Conservation (phyloP, 139 green algal species). For the Coccomyxa sp. region DNA sequence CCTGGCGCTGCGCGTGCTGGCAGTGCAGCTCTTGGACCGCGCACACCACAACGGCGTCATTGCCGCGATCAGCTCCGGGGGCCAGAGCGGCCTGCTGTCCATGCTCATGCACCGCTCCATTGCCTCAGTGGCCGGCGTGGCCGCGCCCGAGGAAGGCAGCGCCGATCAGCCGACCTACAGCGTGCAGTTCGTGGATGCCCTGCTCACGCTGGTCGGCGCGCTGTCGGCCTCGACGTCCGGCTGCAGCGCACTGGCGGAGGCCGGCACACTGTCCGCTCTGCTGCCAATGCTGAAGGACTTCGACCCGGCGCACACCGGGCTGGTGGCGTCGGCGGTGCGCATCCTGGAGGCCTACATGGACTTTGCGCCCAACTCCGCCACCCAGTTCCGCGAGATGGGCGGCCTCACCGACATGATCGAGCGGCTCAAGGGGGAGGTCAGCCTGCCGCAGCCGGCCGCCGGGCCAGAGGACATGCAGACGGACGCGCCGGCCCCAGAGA, state of each 20-base stretch:
- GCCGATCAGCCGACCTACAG: constrained; percentile 9
- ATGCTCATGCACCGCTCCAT: constrained; percentile 67
- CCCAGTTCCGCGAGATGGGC: constrained; percentile 79
- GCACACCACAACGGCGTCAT: constrained; percentile 60
- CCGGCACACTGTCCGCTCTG: constrained; percentile 76
- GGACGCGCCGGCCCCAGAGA: not conserved
- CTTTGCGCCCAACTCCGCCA: constrained; percentile 51
- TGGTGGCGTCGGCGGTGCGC: constrained; percentile 57
- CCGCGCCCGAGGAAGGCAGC: not conserved
- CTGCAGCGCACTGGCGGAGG: constrained; percentile 70
- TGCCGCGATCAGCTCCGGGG: constrained; percentile 58
- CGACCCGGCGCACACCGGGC: constrained; percentile 47
- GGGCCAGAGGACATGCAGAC: constrained; percentile 1
- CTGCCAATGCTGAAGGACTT: constrained; percentile 73
- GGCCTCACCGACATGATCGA: constrained; percentile 70
- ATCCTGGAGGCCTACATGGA: constrained; percentile 88
- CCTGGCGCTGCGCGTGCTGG: constrained; percentile 62
- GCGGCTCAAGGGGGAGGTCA: constrained; percentile 66
- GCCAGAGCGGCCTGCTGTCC: constrained; percentile 69
- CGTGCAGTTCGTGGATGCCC: constrained; percentile 71
- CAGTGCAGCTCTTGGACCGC: constrained; percentile 73
- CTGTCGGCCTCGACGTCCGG: constrained; percentile 67
- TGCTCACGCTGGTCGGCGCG: constrained; percentile 71
- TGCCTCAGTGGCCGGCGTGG: constrained; percentile 5
- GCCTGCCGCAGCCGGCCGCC: constrained; percentile 5